Evolutionary conservation across 2,329 filamentous ascomycete species (phyloP), one percentile per base, ranked within the genome.

Genomic region (Diaporthe batatas): DNA sequence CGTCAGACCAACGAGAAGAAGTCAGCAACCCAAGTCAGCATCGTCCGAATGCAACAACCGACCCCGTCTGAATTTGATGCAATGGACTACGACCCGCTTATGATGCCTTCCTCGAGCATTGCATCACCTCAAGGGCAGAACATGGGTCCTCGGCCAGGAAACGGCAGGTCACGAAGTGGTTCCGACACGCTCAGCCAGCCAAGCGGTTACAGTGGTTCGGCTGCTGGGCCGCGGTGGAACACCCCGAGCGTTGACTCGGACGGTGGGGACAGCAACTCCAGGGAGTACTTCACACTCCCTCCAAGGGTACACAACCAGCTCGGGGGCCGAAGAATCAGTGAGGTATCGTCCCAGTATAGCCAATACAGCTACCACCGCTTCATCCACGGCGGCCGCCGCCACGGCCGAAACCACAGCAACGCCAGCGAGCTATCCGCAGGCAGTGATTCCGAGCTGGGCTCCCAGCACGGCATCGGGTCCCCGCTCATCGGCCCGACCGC

Each of bases 21-120:
- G 25, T 77, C 80, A 14, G 75, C 79, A 12, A 80, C 80, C 29
- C 79, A 83, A 3, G 75, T 76, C 47, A 72, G 68, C 7, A 21
- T 70, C 18, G 21, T 16, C 1, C 79, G 78, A 3, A 54, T 83
- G 49, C 81, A 82, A 54, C 77, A 82, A 54, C 77, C 80, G 1
- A 82, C 85, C 1, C 79, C 85, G 16, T 86, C 85, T 0, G 84
- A 87, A 58, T 79, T 84, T 6, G 84, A 85, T 72, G 81, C 81
- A 42, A 79, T 83, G 72, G 85, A 85, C 39, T 79, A 82, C 32
- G 83, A 87, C 55, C 83, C 84, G 8, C 76, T 84, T 12, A 81
- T 81, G 74, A 77, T 80, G 71, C 44, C 44, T 49, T 75, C 73
- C 6, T 51, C 74, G 6, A 68, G 74, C 8, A 70, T 69, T 6